A percentile compares a stretch with the other conserved stretches of the same genome.
These are phyloP conservation scores for Pugionium cornutum DNA, from an alignment of 345 rosid genomes.

Conservation along the genomic window DNA sequence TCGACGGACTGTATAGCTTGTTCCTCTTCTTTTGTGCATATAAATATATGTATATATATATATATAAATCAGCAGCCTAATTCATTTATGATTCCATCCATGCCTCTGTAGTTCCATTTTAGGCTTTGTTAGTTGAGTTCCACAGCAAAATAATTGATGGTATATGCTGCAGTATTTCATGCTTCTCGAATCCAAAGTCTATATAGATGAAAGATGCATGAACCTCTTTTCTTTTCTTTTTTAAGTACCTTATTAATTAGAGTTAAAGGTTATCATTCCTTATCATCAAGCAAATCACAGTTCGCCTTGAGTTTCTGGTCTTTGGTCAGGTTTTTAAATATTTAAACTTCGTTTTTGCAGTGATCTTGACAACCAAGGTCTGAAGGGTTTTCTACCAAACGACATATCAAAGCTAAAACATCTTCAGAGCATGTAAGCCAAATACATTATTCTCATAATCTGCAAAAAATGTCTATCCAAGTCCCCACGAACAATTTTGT, in stretches of 20 bases:
- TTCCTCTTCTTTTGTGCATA: conserved; percentile 13
- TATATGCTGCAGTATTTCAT: neutral
- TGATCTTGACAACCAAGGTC: conserved; percentile 84
- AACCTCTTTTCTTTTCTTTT: neutral
- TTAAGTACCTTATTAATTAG: neutral
- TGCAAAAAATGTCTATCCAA: conserved; percentile 3
- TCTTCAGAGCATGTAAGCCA: conserved; percentile 86
- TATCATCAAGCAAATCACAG: no score
- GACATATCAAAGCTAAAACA: conserved; percentile 69
- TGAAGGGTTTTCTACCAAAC: conserved; percentile 76
- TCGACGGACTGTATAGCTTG: conserved; percentile 85
- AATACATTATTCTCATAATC: conserved; percentile 2
- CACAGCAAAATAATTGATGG: neutral
- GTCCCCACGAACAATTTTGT: neutral
- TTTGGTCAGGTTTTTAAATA: conserved; percentile 1
- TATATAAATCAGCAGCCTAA: neutral
- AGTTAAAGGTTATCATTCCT: conserved; percentile 7
- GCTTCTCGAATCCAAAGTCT: conserved; percentile 5
- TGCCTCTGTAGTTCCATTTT: neutral
- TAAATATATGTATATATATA: neutral
- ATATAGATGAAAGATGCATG: neutral
- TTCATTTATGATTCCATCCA: neutral
- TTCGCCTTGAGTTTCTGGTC: conserved; percentile 1
- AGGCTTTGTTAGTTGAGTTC: neutral
- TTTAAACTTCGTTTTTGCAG: conserved; percentile 44